Base-by-base conservation (phyloP, 1,139 yeast species). In the Saccharomyces hybrid region DNA sequence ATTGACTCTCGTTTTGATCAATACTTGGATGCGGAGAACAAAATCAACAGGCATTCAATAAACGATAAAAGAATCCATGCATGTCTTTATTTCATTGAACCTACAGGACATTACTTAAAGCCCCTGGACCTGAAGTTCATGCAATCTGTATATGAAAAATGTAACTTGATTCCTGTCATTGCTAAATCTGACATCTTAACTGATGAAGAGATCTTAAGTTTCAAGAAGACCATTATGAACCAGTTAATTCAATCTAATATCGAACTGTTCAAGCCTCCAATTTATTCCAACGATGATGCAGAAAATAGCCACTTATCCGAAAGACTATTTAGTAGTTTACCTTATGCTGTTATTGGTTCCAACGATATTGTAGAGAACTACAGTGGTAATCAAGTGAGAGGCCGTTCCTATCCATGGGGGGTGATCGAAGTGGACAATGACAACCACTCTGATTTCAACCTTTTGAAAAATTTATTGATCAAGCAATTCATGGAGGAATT, bases 391-490 rank as follows among this genome's bases (percentile, higher is more conserved):
- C 68, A 75, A 46, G 96, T 90, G 49, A 85, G 98, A 70, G 98
- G 97, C 61, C 88, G 99, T 74, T 76, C 80, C 61, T 95, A 95
- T 72, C 99, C 99, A 58, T 95, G 99, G 99, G 99, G 99, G 61
- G 78, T 87, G 26, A 87, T 93, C 67, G 98, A 93, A 73, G 95
- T 95, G 60, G 98, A 91, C 71, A 93, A 93, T 71, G 95, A 89
- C 73, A 83, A 83, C 53, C 98, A 95, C 71, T 88, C 93, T 71
- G 99, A 95, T 74, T 95, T 95, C 71, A 84, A 87, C 64, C 84
- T 84, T 71, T 82, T 95, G 68, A 88, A 97, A 66, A 96, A 93
- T 72, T 78, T 95, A 69, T 80, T 95, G 68, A 80, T 95, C 61
- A 84, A 96, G 76, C 88, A 86, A 71, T 93, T 86, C 72, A 78